These are phyloP conservation scores for Camelina laxa DNA, from an alignment of 345 rosid species.

Conservation along the genomic window DNA sequence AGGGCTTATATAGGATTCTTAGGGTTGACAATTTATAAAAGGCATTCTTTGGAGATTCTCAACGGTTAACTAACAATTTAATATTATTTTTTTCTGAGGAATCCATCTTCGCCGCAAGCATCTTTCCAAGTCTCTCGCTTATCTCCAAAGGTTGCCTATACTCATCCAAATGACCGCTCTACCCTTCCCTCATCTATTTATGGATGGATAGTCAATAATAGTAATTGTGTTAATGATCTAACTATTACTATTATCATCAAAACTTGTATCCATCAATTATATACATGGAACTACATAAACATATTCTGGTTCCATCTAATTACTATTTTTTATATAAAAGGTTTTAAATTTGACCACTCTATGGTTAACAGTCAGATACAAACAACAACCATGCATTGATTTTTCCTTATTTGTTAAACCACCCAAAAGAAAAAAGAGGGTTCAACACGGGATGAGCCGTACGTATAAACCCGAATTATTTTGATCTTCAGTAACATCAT, in stretches of 20 bases:
- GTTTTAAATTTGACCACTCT: background rate
- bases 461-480: background rate
- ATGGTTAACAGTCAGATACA: background rate
- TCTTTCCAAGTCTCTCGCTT: slow-evolving; percentile 32
- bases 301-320: background rate
- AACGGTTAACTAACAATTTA: slow-evolving; percentile 40
- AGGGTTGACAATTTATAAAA: slow-evolving; percentile 24
- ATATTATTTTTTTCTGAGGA: slow-evolving; percentile 13
- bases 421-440: no score
- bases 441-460: no score
- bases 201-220: background rate
- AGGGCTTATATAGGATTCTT: slow-evolving; percentile 21
- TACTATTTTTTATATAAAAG: background rate
- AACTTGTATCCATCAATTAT: background rate
- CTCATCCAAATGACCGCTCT: background rate
- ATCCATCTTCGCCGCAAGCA: slow-evolving; percentile 43
- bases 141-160: slow-evolving; percentile 38
- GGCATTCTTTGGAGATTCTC: slow-evolving; percentile 45
- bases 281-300: background rate
- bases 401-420: no score
- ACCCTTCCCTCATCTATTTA: slow-evolving; percentile 14
- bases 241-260: background rate
- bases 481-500: background rate
- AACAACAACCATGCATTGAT: background rate
- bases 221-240: background rate